Conservation (phyloP, 2,329 filamentous ascomycete species). For the Penicillium frequentans region DNA sequence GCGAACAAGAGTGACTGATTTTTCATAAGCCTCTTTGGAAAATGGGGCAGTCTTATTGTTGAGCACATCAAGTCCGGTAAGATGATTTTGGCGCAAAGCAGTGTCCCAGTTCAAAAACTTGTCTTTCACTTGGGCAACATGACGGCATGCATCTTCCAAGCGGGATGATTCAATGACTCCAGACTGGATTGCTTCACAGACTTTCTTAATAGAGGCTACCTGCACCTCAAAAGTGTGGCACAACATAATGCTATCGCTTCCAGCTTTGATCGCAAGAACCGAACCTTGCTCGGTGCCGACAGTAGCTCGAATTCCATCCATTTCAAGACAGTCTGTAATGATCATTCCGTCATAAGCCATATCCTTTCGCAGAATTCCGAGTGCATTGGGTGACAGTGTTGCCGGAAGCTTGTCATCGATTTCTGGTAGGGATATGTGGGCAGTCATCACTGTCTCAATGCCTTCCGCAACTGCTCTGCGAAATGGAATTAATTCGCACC, state of each 20-base stretch:
- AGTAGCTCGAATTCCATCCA: constrained; percentile 45
- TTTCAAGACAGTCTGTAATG: constrained; percentile 48
- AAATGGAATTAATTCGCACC: constrained; percentile 46
- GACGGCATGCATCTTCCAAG: constrained; percentile 36
- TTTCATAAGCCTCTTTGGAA: constrained; percentile 37
- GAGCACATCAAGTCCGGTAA: constrained; percentile 21
- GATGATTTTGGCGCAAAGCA: constrained; percentile 19
- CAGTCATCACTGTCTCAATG: constrained; percentile 48
- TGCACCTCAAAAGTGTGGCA: constrained; percentile 46
- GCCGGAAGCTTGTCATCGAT: constrained; percentile 40
- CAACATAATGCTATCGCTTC: constrained; percentile 48
- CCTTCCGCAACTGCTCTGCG: constrained; percentile 43
- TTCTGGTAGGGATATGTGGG: constrained; percentile 44
- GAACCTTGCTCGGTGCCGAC: constrained; percentile 44
- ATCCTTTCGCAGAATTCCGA: constrained; percentile 42
- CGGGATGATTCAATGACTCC: constrained; percentile 32
- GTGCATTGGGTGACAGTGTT: constrained; percentile 38
- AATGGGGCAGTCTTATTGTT: constrained; percentile 27
- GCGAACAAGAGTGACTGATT: constrained; percentile 44
- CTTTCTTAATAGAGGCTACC: constrained; percentile 40
- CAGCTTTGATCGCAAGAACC: constrained; percentile 43
- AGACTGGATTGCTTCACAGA: constrained; percentile 38
- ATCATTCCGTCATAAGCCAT: constrained; percentile 47
- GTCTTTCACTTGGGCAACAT: constrained; percentile 38
- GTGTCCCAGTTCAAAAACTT: constrained; percentile 37